Evolutionary conservation across 139 green algal species (phyloP).

Genomic region (Volvox africanus): DNA sequence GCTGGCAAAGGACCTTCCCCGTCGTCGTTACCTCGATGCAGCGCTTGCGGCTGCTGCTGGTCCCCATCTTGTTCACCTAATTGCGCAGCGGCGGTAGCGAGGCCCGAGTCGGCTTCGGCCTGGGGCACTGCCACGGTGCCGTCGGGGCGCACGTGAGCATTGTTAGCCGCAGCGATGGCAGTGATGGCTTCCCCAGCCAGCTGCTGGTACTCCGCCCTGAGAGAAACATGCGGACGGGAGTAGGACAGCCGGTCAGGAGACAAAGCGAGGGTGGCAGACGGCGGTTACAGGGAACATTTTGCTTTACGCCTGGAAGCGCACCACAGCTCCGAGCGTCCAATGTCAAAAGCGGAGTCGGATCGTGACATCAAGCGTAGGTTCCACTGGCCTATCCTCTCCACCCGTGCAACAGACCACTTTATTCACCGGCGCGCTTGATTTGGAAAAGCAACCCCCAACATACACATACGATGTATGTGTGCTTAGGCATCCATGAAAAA

Average conservation of each 20-base stretch:
- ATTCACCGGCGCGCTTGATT: no score
- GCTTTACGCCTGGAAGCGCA: no score
- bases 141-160: conserved; percentile 13
- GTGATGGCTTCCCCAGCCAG: conserved; percentile 12
- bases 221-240: not conserved
- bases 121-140: not conserved
- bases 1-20: not conserved
- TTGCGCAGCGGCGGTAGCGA: not conserved
- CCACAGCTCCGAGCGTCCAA: no score
- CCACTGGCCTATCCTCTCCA: no score
- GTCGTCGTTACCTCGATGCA: not conserved
- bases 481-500: no score
- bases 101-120: not conserved
- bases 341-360: no score
- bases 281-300: no score
- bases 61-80: not conserved
- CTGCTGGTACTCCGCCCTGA: conserved; percentile 48
- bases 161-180: conserved; percentile 29
- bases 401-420: no score
- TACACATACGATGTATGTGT: no score
- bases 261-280: no score
- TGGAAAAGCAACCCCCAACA: no score
- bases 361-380: no score
- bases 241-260: not conserved
- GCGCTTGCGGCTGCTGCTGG: not conserved